phyloP scores from a whole-genome alignment of 164 flowering plant genomes.

The Chimonanthus praecox region DNA sequence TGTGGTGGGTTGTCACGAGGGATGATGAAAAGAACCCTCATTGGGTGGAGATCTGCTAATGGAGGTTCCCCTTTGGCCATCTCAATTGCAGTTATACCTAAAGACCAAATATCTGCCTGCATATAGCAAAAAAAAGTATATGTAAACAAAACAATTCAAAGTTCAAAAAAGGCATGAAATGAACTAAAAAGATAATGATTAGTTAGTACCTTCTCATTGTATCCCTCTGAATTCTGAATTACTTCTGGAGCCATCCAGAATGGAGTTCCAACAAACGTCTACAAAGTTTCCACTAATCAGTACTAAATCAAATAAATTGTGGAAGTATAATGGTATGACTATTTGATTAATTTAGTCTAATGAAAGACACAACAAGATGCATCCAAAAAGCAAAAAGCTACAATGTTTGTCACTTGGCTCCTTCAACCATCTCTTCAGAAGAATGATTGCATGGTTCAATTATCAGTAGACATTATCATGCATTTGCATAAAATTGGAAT shows the following conservation, averaged over 20 bases:
- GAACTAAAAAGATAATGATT: not conserved
- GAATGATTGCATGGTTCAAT: too few relatives aligned
- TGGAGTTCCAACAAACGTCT: conserved; percentile 99
- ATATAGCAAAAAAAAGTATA: conserved; percentile 13
- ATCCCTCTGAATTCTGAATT: conserved; percentile 94
- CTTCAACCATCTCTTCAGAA: too few relatives aligned
- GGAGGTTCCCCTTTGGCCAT: conserved; percentile 99
- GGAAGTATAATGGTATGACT: too few relatives aligned
- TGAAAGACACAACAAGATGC: too few relatives aligned
- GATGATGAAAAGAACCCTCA: conserved; percentile 98
- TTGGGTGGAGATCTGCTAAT: conserved; percentile 96
- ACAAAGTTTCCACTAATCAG: conserved; percentile 12
- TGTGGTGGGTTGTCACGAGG: conserved; percentile 99
- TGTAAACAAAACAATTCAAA: conserved; percentile 6
- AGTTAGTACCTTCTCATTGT: conserved; percentile 80
- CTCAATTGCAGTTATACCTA: conserved; percentile 97
- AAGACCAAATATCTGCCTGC: conserved; percentile 99
- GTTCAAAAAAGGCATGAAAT: conserved; percentile 8
- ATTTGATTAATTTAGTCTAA: too few relatives aligned
- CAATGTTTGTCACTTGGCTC: too few relatives aligned
- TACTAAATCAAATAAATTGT: not conserved
- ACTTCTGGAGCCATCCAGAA: conserved; percentile 99
- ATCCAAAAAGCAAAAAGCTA: too few relatives aligned
- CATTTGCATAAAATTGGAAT: too few relatives aligned
- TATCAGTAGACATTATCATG: too few relatives aligned